These are phyloP conservation scores for Dipodascopsis tothii DNA, from an alignment of 805 yeast species.

Conservation along the genomic window DNA sequence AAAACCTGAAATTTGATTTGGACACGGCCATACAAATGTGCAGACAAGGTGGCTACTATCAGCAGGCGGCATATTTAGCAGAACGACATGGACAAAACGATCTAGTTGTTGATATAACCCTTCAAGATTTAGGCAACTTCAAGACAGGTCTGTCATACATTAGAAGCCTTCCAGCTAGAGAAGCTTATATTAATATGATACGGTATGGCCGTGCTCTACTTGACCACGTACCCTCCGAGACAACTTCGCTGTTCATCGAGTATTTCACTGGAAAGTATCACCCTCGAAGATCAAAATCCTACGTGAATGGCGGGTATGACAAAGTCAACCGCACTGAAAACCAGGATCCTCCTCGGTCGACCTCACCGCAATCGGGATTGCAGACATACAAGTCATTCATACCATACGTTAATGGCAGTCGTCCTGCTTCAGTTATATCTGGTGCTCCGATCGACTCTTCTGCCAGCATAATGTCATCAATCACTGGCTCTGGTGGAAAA, in stretches of 20 bases:
- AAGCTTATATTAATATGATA: constrained; percentile 61
- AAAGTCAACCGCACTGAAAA: neutral
- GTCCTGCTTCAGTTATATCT: constrained; percentile 17
- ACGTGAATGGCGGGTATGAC: neutral
- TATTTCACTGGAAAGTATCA: constrained; percentile 80
- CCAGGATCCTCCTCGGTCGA: constrained; percentile 4
- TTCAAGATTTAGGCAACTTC: constrained; percentile 58
- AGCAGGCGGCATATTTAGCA: constrained; percentile 63
- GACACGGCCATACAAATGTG: constrained; percentile 61
- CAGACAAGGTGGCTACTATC: constrained; percentile 59
- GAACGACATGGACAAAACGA: constrained; percentile 65
- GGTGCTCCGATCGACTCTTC: constrained; percentile 8
- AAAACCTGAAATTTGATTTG: constrained; percentile 48
- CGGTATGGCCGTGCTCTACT: constrained; percentile 59
- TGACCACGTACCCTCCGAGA: constrained; percentile 64
- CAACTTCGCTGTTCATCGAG: constrained; percentile 73
- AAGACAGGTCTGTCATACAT: constrained; percentile 57
- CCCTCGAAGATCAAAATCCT: constrained; percentile 31
- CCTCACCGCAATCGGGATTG: constrained; percentile 8
- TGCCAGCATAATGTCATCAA: constrained; percentile 12
- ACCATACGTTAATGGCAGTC: constrained; percentile 15
- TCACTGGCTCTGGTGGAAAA: constrained; percentile 7
- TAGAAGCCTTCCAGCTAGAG: constrained; percentile 64
- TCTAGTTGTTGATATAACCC: constrained; percentile 64
- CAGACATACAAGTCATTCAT: constrained; percentile 11